A percentile compares a stretch with the other conserved stretches of the same genome.
Conservation (phyloP, 805 yeast genomes). For the Candida manassasensis region DNA sequence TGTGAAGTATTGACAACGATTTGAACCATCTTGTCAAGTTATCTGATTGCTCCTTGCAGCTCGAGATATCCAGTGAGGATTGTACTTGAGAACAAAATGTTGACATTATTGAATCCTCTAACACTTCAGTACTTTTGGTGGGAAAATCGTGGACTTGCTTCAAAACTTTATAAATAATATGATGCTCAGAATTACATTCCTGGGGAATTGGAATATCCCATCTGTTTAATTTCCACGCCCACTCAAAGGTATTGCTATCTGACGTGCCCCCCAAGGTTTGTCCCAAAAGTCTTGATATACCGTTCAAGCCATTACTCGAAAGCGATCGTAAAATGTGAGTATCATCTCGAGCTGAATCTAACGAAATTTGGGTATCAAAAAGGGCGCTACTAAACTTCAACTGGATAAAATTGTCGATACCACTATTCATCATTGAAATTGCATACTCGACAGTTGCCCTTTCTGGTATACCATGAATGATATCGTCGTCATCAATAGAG, state of each 20-base stretch:
- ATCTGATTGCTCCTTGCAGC: constrained; percentile 14
- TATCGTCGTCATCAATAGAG: constrained; percentile 56
- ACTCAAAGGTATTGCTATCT: constrained; percentile 36
- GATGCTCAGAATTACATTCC: constrained; percentile 33
- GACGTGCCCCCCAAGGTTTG: constrained; percentile 11
- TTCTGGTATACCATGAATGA: constrained; percentile 61
- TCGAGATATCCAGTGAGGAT: constrained; percentile 7
- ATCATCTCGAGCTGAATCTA: constrained; percentile 7
- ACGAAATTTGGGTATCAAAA: constrained; percentile 41
- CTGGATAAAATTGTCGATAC: constrained; percentile 28
- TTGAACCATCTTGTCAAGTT: constrained; percentile 16
- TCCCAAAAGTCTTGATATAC: constrained; percentile 48
- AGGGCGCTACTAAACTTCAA: constrained; percentile 54
- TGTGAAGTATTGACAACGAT: constrained; percentile 24
- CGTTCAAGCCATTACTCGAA: constrained; percentile 49
- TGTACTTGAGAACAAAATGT: constrained; percentile 12
- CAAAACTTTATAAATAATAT: constrained; percentile 48
- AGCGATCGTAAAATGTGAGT: constrained; percentile 32
- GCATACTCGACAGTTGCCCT: constrained; percentile 52
- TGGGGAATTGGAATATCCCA: constrained; percentile 68
- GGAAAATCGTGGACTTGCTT: constrained; percentile 42
- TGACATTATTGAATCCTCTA: constrained; percentile 17
- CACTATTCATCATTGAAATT: constrained; percentile 31
- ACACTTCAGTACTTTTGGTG: constrained; percentile 8
- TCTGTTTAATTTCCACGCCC: constrained; percentile 71